Base-by-base conservation (phyloP, 2,329 filamentous ascomycete genomes). In the Ophiosphaerella herpotricha region DNA sequence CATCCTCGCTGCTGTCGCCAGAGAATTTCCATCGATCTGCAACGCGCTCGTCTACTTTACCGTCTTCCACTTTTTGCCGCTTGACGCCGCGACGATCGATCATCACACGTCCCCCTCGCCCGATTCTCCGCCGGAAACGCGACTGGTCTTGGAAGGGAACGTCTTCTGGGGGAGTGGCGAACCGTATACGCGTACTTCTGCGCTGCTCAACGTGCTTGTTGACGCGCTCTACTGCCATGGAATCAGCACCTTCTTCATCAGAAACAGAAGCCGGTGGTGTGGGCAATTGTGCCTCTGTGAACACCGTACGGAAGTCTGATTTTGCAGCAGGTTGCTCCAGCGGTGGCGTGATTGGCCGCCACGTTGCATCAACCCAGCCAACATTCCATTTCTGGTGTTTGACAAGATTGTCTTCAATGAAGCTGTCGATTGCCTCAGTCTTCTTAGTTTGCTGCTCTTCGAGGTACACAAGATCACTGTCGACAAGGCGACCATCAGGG, bases 301-400 rank as follows among this genome's bases (percentile, higher is more conserved):
- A 70, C 14, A 74, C 73, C 35, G 68, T 67, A 59, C 72, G 72
- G 60, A 74, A 75, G 39, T 71, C 66, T 21, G 70, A 68, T 51
- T 71, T 73, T 6, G 64, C 59, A 31, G 63, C 62, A 6, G 66
- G 54, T 41, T 66, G 66, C 46, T 90, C 87, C 65, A 84, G 80
- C 37, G 90, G 85, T 18, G 91, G 91, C 43, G 89, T 90, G 58
- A 97, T 82, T 43, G 93, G 91, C 58, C 87, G 86, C 77, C 87
- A 86, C 54, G 93, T 97, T 70, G 91, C 82, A 76, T 97, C 92
- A 64, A 95, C 84, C 78, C 90, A 91, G 67, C 90, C 88, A 63
- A 89, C 82, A 75, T 97, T 97, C 91, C 93, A 97, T 71, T 89
- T 86, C 63, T 88, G 85, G 75, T 97, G 93, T 74, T 94, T 93